Percentiles rank a stretch among this genome's conserved stretches.
Evolutionary conservation across 1,284 basidiomycete genomes (phyloP).

Genomic region (Melampsora larici-populina): DNA sequence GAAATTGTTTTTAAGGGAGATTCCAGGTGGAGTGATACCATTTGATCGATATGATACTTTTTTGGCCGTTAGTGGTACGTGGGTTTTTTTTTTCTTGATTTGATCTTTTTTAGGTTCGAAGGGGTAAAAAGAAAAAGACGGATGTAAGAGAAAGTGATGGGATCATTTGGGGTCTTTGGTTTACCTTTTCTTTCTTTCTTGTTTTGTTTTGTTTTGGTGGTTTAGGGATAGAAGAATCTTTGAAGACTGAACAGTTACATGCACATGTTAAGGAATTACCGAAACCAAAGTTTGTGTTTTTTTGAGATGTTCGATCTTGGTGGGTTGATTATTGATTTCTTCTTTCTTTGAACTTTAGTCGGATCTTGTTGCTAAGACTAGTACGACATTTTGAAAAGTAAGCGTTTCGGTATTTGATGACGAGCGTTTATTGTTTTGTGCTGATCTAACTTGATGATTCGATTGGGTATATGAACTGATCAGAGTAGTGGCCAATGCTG

Average conservation of each 20-base stretch:
- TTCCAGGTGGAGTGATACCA: slow-evolving; percentile 39
- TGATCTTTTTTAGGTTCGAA: no score
- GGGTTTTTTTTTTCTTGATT: slow-evolving; percentile 11
- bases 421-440: not conserved
- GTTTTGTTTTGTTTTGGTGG: not conserved
- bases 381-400: slow-evolving; percentile 38
- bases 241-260: slow-evolving; percentile 14
- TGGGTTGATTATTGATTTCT: no score
- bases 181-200: not conserved
- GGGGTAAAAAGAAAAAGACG: no score
- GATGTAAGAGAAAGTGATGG: no score
- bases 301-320: no score
- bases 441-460: not conserved
- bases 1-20: slow-evolving; percentile 40
- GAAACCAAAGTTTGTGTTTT: slow-evolving; percentile 27
- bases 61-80: slow-evolving; percentile 39
- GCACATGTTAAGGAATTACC: slow-evolving; percentile 33
- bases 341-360: not conserved
- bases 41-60: slow-evolving; percentile 39
- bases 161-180: no score
- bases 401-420: not conserved
- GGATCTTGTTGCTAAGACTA: slow-evolving; percentile 30
- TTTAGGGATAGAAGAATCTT: slow-evolving; percentile 14
- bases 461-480: not conserved
- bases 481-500: slow-evolving; percentile 30